Evolutionary conservation across 2,329 filamentous ascomycete species (phyloP).

Genomic region (Claviceps quebecensis): DNA sequence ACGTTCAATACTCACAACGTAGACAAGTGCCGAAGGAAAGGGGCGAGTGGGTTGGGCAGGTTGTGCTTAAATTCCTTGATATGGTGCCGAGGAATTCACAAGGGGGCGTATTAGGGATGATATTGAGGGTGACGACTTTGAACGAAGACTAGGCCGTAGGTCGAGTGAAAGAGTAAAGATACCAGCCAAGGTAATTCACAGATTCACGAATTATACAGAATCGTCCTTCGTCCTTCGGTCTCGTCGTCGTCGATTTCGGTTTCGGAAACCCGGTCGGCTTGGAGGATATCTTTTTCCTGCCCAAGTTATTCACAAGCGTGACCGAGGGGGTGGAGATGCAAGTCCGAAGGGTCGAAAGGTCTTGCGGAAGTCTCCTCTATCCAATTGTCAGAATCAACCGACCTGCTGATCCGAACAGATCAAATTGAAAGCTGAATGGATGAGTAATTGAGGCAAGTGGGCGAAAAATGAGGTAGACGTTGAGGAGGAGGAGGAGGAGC

Average conservation of each 20-base stretch:
- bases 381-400: slow-evolving; percentile 17
- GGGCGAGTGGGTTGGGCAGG: slow-evolving; percentile 15
- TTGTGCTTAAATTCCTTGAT: slow-evolving; percentile 26
- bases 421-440: slow-evolving; percentile 34
- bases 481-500: slow-evolving; percentile 23
- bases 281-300: slow-evolving; percentile 14
- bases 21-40: slow-evolving; percentile 14
- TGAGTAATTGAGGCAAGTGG: slow-evolving; percentile 38
- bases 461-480: slow-evolving; percentile 26
- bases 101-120: slow-evolving; percentile 10
- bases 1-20: slow-evolving; percentile 10
- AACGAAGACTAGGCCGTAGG: slow-evolving; percentile 1
- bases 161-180: slow-evolving; percentile 19
- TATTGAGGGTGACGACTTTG: slow-evolving; percentile 7
- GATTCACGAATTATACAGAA: slow-evolving; percentile 8
- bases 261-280: slow-evolving; percentile 9
- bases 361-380: slow-evolving; percentile 21
- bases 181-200: slow-evolving; percentile 24
- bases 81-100: slow-evolving; percentile 29
- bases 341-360: slow-evolving; percentile 9
- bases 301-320: slow-evolving; percentile 14
- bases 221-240: slow-evolving; percentile 8
- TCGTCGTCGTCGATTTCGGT: slow-evolving; percentile 4
- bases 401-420: slow-evolving; percentile 21
- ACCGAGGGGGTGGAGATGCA: slow-evolving; percentile 7